Percentiles rank a stretch among this genome's conserved stretches.
These are phyloP conservation scores for Trichopus zeylanicus DNA, from an alignment of 116 monocot species.

Conservation along the genomic window DNA sequence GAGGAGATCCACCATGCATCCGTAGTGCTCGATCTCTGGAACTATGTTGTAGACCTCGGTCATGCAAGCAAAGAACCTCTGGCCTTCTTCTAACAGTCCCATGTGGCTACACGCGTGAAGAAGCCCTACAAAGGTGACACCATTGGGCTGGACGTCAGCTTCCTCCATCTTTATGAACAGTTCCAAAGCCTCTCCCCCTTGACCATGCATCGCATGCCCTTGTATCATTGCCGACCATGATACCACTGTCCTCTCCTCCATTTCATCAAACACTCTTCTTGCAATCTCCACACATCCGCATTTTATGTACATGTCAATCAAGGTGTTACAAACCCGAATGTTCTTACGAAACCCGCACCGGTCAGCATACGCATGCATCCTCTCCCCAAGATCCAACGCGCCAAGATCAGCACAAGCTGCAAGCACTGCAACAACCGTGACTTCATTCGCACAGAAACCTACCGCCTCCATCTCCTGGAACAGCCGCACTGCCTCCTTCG, in stretches of 20 bases:
- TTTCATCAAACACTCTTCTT: constrained; percentile 25
- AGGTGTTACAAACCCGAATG: constrained; percentile 31
- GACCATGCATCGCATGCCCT: constrained; percentile 44
- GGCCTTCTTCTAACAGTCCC: constrained; percentile 26
- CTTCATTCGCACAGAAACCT: constrained; percentile 29
- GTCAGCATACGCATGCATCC: constrained; percentile 21
- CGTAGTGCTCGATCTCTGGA: constrained; percentile 29
- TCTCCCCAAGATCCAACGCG: constrained; percentile 21
- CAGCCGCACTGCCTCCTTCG: constrained; percentile 26
- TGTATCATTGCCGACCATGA: constrained; percentile 37
- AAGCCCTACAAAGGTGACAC: constrained; percentile 38
- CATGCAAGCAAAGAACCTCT: constrained; percentile 18
- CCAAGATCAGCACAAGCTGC: constrained; percentile 38
- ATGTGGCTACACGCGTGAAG: constrained; percentile 44
- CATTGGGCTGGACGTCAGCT: constrained; percentile 27
- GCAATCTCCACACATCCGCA: constrained; percentile 42
- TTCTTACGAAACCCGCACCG: constrained; percentile 21
- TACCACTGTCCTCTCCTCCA: constrained; percentile 29
- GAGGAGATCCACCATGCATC: constrained; percentile 35
- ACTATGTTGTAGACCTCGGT: constrained; percentile 10
- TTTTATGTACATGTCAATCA: constrained; percentile 59
- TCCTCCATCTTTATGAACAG: constrained; percentile 25
- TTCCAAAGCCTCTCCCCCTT: constrained; percentile 28
- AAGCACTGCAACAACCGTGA: constrained; percentile 37
- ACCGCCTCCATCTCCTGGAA: constrained; percentile 28